Base-by-base conservation (phyloP, 108 stramenopile genomes). In the Parmales sp. region DNA sequence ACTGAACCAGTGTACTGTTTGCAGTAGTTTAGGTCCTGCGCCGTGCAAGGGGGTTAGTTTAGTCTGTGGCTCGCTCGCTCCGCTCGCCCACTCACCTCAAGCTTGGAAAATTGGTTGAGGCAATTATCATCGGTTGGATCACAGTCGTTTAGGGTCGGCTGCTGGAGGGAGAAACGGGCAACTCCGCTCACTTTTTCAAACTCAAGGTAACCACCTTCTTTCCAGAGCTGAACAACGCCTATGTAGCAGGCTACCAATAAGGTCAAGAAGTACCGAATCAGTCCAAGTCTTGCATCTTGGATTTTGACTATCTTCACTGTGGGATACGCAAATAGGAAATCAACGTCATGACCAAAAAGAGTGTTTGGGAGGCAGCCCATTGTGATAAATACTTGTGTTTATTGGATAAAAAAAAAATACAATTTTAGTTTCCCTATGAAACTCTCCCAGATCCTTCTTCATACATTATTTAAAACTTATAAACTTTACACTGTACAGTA, bases 251-350 rank as follows among this genome's bases (percentile, higher is more conserved):
- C 25, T 13, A 76, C 71, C 1, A 49, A 45, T n/a, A 71, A 31
- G 6, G 67, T 25, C 18, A 76, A 26, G 19, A 66, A 29, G 34
- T 34, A 48, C 45, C 68, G 50, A 9, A 76, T 46, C 23, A 50
- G 39, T 37, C 36, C 75, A 8, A 76, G 29, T 0, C 75, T 28
- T 13, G 68, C n/a, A 38, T 76, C 75, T 26, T 69, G 38, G 46
- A 76, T 70, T 16, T 63, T 28, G 22, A 76, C 75, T 37, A 67
- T 67, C 39, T 76, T 76, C 13, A 76, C 75, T 0, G 75, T 76
- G 13, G 54, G 54, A 16, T 60, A 60, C n/a, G n/a, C n/a, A n/a
- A n/a, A n/a, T n/a, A n/a, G n/a, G n/a, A n/a, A n/a, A n/a, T n/a
- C n/a, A n/a, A n/a, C n/a, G n/a, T n/a, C n/a, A n/a, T n/a, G n/a